phyloP scores from a whole-genome alignment of 176 grass and related monocot species.

The Raddia guianensis region DNA sequence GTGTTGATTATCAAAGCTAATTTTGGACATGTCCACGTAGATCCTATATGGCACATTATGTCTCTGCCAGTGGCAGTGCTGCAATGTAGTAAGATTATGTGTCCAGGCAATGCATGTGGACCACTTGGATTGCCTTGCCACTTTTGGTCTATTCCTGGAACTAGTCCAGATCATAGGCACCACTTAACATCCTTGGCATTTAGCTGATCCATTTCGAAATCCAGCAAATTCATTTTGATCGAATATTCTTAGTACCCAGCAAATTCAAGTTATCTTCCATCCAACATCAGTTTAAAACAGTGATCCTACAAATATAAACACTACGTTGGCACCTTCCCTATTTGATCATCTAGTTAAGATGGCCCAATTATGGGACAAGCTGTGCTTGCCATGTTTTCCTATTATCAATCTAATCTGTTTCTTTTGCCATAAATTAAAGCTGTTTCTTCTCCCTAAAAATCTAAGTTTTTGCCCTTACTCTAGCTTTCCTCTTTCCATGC shows the following conservation, averaged over 20 bases:
- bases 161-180: neutral
- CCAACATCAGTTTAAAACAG: neutral
- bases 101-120: too few species aligned
- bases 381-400: neutral
- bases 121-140: neutral
- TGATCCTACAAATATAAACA: slow-evolving; percentile 16
- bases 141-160: neutral
- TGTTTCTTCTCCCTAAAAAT: neutral
- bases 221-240: slow-evolving; percentile 14
- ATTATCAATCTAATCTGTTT: neutral
- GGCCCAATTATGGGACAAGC: neutral
- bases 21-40: neutral
- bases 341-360: slow-evolving; percentile 18
- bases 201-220: neutral
- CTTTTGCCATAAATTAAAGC: neutral
- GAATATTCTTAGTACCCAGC: neutral
- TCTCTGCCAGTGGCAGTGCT: neutral
- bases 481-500: neutral
- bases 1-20: neutral
- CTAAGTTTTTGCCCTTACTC: neutral
- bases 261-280: slow-evolving; percentile 8
- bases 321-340: neutral
- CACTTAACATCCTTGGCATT: neutral
- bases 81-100: neutral
- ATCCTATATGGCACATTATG: neutral